These are phyloP conservation scores for Bryoerythrophyllum caledonicum DNA, from an alignment of 225 moss, liverwort and hornwort species.

Conservation along the genomic window DNA sequence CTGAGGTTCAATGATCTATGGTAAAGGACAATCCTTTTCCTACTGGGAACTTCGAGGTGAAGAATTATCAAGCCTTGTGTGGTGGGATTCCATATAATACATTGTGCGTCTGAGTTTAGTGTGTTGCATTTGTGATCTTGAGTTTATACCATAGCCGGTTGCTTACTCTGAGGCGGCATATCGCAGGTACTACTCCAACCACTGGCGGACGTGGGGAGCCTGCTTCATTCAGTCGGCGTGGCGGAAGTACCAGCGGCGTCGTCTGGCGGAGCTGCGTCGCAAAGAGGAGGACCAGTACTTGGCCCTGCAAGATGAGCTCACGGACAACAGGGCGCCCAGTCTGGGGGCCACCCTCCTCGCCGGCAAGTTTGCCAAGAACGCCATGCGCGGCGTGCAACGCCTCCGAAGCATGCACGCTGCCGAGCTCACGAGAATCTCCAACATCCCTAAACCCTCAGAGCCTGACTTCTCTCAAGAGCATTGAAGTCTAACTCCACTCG, in stretches of 20 bases:
- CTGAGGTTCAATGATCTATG: too few species aligned
- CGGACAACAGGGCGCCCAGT: conserved; percentile 38
- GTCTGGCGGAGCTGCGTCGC: conserved; percentile 42
- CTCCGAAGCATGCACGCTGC: conserved; percentile 56
- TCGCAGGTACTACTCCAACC: conserved; percentile 56
- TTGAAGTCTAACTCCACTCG: conserved; percentile 14
- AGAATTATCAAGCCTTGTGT: too few species aligned
- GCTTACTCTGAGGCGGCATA: too few species aligned
- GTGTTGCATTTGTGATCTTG: too few species aligned
- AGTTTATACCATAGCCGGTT: too few species aligned
- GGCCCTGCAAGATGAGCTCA: conserved; percentile 29
- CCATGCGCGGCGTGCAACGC: conserved; percentile 58
- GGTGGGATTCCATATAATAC: too few species aligned
- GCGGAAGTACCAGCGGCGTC: conserved; percentile 54
- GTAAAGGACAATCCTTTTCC: too few species aligned
- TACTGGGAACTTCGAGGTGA: too few species aligned
- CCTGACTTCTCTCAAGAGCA: conserved; percentile 62
- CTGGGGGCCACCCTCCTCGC: conserved; percentile 39
- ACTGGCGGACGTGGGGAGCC: conserved; percentile 79
- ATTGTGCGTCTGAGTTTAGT: too few species aligned
- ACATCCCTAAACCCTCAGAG: conserved; percentile 61
- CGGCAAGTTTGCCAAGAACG: conserved; percentile 40
- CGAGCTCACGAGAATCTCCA: conserved; percentile 46
- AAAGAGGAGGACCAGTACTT: conserved; percentile 47
- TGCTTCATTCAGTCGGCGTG: conserved; percentile 70